Percentiles rank a stretch among this genome's conserved stretches.
Evolutionary conservation across 2,329 filamentous ascomycete genomes (phyloP).

Genomic region (Cadophora malorum): DNA sequence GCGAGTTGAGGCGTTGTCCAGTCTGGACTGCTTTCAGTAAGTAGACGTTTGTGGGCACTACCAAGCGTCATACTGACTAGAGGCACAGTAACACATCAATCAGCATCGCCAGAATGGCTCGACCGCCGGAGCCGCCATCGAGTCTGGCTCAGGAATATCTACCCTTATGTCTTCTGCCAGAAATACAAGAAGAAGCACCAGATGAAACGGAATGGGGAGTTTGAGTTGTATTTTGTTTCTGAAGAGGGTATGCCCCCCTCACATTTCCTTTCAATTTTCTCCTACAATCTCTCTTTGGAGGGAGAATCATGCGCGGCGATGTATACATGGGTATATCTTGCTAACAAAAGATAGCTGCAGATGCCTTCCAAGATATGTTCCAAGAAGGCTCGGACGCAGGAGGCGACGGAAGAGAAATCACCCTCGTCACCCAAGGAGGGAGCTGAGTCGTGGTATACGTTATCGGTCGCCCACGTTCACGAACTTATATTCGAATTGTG

Average conservation of each 20-base stretch:
- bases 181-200: constrained; percentile 61
- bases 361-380: constrained; percentile 38
- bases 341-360: constrained; percentile 32
- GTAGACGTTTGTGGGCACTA: constrained; percentile 32
- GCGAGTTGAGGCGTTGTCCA: constrained; percentile 59
- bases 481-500: not conserved
- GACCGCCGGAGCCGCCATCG: constrained; percentile 53
- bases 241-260: constrained; percentile 36
- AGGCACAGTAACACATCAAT: constrained; percentile 59
- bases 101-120: constrained; percentile 57
- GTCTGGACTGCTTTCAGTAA: constrained; percentile 70
- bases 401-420: not conserved
- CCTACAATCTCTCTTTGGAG: not conserved
- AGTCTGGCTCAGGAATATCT: constrained; percentile 60
- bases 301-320: too few relatives aligned
- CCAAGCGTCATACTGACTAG: not conserved
- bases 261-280: not conserved
- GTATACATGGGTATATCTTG: not conserved
- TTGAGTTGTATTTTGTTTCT: constrained; percentile 43
- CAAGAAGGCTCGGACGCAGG: constrained; percentile 19
- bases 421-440: constrained; percentile 11
- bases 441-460: constrained; percentile 12
- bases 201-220: constrained; percentile 48
- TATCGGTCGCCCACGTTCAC: not conserved
- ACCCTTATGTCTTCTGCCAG: constrained; percentile 65